Evolutionary conservation across 2,329 filamentous ascomycete genomes (phyloP), one percentile per base, ranked within the genome.

Genomic region (Fusarium virguliforme): DNA sequence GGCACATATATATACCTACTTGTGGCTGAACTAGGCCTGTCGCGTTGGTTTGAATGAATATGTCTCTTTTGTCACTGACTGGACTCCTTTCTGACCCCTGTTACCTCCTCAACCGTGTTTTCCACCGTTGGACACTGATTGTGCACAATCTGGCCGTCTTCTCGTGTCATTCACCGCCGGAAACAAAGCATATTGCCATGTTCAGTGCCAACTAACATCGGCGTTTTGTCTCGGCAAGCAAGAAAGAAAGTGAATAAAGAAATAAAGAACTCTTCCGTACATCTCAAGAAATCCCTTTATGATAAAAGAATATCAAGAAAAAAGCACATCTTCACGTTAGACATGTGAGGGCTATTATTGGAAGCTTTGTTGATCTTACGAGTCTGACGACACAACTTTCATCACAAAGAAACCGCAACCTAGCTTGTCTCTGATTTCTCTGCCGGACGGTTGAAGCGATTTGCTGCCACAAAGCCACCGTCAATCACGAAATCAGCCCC

Each of bases 401-500:
- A 30, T 6, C 28, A 28, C 15, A 46, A 46, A 28, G 13, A 43
- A 43, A 43, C 3, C 9, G 15, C 0, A 18, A 24, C 12, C 22
- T 46, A 46, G 15, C 3, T 46, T 3, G 12, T 12, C 22, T 43
- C 22, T 15, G 18, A 43, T 13, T 6, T 22, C 22, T 8, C 41
- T 4, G 41, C 12, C 12, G 41, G 22, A 26, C 12, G 2, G 7
- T 26, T 55, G 13, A 57, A 58, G 12, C 43, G 57, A 28, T 34
- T 24, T 7, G 57, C 13, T 1, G 58, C 58, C 8, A 55, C 22
- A n/a, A 22, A 43, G 3, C 60, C 60, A 9, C 60, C 60, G 15
- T 63, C 60, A 30, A 63, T 43, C 18, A 43, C 1, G 34, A 50
- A 40, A n/a, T 63, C 60, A 1, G 41, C 34, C 6, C 60, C 60